Conservation (phyloP, 1,284 basidiomycete species). For the Amylostereum areolatum region DNA sequence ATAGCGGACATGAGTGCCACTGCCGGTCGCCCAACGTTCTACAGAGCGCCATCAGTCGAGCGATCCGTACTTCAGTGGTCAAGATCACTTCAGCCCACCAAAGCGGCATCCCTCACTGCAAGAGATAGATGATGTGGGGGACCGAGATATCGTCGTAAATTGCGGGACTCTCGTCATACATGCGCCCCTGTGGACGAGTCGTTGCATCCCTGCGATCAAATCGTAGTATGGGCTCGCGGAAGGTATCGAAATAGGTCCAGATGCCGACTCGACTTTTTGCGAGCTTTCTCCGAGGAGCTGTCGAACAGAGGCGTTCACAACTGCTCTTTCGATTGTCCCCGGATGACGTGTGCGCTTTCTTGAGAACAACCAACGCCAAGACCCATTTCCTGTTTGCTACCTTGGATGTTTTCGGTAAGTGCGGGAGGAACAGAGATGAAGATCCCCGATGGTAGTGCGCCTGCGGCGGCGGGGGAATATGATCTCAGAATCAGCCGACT, state of each 20-base stretch:
- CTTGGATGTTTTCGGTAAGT: no score
- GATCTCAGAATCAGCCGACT: no score
- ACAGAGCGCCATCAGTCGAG: slow-evolving; percentile 2
- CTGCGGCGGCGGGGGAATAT: no score
- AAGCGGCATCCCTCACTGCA: slow-evolving; percentile 84
- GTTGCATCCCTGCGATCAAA: background rate
- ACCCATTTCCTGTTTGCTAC: no score
- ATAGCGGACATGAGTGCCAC: slow-evolving; percentile 85
- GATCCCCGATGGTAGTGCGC: no score
- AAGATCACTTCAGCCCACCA: slow-evolving; percentile 51
- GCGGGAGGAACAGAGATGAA: no score
- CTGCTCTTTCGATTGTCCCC: no score
- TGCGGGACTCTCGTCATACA: slow-evolving; percentile 63
- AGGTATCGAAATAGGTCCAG: slow-evolving; percentile 87
- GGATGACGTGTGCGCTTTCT: no score
- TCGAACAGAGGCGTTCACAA: slow-evolving; percentile 95
- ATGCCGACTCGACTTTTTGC: slow-evolving; percentile 92
- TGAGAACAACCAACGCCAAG: no score
- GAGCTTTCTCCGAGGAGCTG: slow-evolving; percentile 87
- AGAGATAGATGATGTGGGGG: slow-evolving; percentile 86
- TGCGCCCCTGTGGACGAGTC: slow-evolving; percentile 48
- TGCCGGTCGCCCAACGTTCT: slow-evolving; percentile 85
- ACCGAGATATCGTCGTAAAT: slow-evolving; percentile 88
- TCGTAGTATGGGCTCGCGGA: slow-evolving; percentile 77
- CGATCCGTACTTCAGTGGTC: slow-evolving; percentile 1